A percentile compares a stretch with the other conserved stretches of the same genome.
Evolutionary conservation across 2,329 filamentous ascomycete species (phyloP).

Genomic region (Paecilomyces dactylethromorphus): DNA sequence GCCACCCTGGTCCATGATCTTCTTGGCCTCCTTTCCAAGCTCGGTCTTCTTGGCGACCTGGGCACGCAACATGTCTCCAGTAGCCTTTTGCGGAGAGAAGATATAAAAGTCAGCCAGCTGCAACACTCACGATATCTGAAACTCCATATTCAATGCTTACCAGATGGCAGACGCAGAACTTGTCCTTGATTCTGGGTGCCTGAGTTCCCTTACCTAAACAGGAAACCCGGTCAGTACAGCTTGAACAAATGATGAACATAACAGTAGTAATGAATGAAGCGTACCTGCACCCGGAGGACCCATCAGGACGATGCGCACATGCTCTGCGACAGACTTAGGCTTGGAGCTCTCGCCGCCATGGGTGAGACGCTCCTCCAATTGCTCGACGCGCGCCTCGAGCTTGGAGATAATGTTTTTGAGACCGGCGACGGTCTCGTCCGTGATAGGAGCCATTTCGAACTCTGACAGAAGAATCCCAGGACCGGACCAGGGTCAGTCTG

Average conservation of each 20-base stretch:
- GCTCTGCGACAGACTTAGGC: constrained; percentile 48
- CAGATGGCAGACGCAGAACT: constrained; percentile 94
- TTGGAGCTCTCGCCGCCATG: constrained; percentile 45
- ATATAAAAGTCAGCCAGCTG: neutral
- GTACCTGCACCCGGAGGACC: constrained; percentile 94
- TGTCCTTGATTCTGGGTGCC: constrained; percentile 96
- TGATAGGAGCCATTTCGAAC: constrained; percentile 75
- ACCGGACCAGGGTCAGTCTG: constrained; percentile 19
- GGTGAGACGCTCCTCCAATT: constrained; percentile 68
- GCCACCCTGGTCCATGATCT: constrained; percentile 99
- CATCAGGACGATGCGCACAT: constrained; percentile 95
- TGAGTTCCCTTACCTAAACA: constrained; percentile 91
- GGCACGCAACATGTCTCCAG: constrained; percentile 97
- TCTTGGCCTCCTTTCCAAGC: constrained; percentile 93
- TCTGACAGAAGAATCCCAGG: constrained; percentile 8
- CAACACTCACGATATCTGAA: constrained; percentile 4
- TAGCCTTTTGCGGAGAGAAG: constrained; percentile 57
- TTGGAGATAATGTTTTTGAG: constrained; percentile 76
- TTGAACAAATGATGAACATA: constrained; percentile 3
- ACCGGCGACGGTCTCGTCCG: constrained; percentile 70
- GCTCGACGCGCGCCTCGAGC: constrained; percentile 79
- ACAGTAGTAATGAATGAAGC: constrained; percentile 31
- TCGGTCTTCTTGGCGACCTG: constrained; percentile 97
- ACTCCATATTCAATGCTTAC: constrained; percentile 48
- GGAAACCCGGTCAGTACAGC: constrained; percentile 13